Conservation (phyloP, 805 yeast genomes). For the Maudiozyma saulgeensis region DNA sequence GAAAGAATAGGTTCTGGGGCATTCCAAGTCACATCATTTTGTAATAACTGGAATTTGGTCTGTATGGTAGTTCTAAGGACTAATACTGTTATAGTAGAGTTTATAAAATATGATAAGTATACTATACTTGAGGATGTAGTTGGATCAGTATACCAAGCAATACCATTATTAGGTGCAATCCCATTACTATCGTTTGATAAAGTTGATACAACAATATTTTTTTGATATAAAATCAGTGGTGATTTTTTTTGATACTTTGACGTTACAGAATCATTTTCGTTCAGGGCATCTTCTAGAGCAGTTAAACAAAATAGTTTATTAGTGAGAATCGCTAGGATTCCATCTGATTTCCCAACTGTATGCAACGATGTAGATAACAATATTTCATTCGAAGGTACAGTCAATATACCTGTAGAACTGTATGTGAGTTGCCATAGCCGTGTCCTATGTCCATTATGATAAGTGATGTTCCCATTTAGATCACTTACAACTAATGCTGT, state of each 20-base stretch:
- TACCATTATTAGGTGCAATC: slow-evolving; percentile 5
- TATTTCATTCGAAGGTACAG: slow-evolving; percentile 9
- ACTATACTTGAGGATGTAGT: slow-evolving; percentile 1
- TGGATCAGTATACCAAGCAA: slow-evolving; percentile 14
- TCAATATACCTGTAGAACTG: slow-evolving; percentile 12
- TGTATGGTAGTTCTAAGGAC: neutral
- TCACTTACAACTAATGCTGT: slow-evolving; percentile 52
- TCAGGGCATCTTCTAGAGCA: neutral
- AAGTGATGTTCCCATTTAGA: slow-evolving; percentile 45
- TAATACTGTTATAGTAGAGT: slow-evolving; percentile 7
- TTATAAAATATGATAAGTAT: slow-evolving; percentile 15
- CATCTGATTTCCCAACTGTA: slow-evolving; percentile 2
- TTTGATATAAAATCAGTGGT: neutral
- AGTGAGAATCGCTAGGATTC: slow-evolving; percentile 20
- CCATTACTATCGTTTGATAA: neutral
- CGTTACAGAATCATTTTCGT: neutral
- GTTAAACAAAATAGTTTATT: slow-evolving; percentile 12
- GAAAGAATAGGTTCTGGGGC: slow-evolving; percentile 13
- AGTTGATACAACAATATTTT: neutral
- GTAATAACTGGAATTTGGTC: slow-evolving; percentile 1
- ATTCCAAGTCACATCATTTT: neutral
- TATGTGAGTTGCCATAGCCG: slow-evolving; percentile 21
- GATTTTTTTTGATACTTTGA: neutral
- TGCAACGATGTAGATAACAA: slow-evolving; percentile 1
- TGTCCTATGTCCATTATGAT: slow-evolving; percentile 54